phyloP scores from a whole-genome alignment of 1,284 basidiomycete genomes.

The Mycosarcoma maydis region DNA sequence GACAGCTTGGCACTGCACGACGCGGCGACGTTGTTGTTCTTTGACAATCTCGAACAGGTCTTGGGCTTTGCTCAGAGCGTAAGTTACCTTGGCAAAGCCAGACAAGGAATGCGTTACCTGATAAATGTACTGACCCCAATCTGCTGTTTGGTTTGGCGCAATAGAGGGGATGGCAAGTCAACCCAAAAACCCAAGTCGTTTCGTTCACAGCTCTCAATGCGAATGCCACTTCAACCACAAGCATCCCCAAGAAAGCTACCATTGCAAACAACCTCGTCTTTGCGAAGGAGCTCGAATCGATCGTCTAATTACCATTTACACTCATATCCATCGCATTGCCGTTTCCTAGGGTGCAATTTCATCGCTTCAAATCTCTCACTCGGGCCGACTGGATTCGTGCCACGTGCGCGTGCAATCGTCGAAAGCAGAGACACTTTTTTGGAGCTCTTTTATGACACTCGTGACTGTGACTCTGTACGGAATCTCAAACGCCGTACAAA shows the following conservation, averaged over 20 bases:
- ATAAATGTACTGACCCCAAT: too few species aligned
- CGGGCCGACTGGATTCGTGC: too few species aligned
- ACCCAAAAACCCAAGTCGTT: constrained; percentile 65
- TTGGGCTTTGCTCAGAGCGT: constrained; percentile 78
- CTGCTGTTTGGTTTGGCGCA: not conserved
- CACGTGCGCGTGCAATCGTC: too few species aligned
- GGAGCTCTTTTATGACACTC: too few species aligned
- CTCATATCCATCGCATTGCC: not conserved
- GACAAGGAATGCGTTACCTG: constrained; percentile 1
- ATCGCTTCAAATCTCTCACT: too few species aligned
- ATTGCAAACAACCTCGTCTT: constrained; percentile 63
- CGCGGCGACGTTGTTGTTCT: constrained; percentile 87
- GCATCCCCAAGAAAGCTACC: constrained; percentile 61
- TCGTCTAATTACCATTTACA: constrained; percentile 58
- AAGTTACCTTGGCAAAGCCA: constrained; percentile 5
- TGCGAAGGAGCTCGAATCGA: constrained; percentile 66
- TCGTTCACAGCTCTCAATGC: constrained; percentile 54
- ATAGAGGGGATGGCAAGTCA: constrained; percentile 68
- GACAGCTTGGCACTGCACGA: constrained; percentile 86
- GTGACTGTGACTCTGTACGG: too few species aligned
- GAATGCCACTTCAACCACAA: constrained; percentile 15
- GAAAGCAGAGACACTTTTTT: too few species aligned
- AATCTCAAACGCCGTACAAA: too few species aligned
- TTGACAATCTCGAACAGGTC: constrained; percentile 80
- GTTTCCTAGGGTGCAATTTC: too few species aligned